Evolutionary conservation across 2,329 filamentous ascomycete species (phyloP), one percentile per base, ranked within the genome.

Genomic region (Diaporthe caulivora): DNA sequence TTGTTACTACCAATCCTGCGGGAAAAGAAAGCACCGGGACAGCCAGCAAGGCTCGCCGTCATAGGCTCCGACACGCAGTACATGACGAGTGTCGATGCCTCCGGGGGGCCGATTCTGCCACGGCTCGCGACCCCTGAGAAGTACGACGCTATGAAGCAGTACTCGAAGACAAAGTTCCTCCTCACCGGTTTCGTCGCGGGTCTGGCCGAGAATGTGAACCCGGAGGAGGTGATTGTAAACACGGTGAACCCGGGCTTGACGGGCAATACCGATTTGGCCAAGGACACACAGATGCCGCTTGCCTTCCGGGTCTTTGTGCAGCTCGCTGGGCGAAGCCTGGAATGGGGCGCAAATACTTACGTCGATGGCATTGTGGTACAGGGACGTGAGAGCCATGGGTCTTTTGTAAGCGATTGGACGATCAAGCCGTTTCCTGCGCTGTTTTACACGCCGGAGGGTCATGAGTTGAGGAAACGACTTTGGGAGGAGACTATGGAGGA

Each of bases 311-410:
- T 51, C 8, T 65, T 65, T 7, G 21, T 65, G 29, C 21, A 11
- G 18, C 3, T 26, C 44, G 24, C 29, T 7, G 70, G 51, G 9
- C 40, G 70, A 31, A 68, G n/a, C 6, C 34, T 71, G 47, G n/a
- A 68, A 21, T 81, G 83, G 7, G 88, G 85, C 7, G 87, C 86
- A 1, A 84, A 82, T 58, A 85, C 83, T 0, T 88, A 86, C 76
- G 72, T 89, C 1, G 85, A 90, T 76, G 87, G 87, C 0, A 80
- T 79, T 0, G 80, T 85, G 0, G 79, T 81, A 0, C 83, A 88
- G 70, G 87, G 87, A 0, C 82, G 81, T 55, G 86, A 88, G 76
- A 86, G 85, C 0, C 88, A 90, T 76, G 87, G 87, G 0, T 86
- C 84, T 57, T 88, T 86, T 73, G 53, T 89, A 0, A 86, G 85